These are phyloP conservation scores for Candida ascalaphidarum DNA, from an alignment of 805 yeast genomes.

Conservation along the genomic window DNA sequence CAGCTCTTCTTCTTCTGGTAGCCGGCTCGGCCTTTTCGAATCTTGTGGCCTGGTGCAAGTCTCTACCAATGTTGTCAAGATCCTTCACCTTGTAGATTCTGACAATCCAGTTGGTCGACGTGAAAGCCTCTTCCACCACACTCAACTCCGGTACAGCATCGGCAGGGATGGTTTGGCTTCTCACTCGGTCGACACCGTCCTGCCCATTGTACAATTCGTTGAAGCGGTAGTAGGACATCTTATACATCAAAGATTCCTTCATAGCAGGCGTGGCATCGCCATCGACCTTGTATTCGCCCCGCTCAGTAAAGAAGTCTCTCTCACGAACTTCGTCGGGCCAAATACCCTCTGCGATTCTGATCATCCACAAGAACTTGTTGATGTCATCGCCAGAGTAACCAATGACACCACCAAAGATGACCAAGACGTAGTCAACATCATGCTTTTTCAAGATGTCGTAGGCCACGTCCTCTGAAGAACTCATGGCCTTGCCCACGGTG, in stretches of 20 bases:
- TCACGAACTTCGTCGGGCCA: constrained; percentile 99
- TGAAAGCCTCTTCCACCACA: constrained; percentile 87
- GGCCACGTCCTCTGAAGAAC: constrained; percentile 78
- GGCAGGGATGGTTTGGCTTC: constrained; percentile 66
- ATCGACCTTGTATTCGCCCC: constrained; percentile 88
- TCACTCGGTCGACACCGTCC: constrained; percentile 75
- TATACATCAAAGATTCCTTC: constrained; percentile 88
- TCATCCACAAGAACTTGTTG: constrained; percentile 98
- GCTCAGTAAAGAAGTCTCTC: constrained; percentile 69
- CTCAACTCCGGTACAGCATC: constrained; percentile 46
- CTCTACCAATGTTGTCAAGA: constrained; percentile 80
- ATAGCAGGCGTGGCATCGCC: constrained; percentile 73
- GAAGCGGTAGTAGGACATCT: constrained; percentile 85
- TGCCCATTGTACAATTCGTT: constrained; percentile 57
- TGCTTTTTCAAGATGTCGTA: constrained; percentile 83
- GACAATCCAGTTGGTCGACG: constrained; percentile 94
- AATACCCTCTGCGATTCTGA: constrained; percentile 94
- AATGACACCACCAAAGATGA: constrained; percentile 87
- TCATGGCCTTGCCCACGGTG: constrained; percentile 97
- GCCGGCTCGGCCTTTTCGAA: constrained; percentile 34
- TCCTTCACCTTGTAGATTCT: constrained; percentile 90
- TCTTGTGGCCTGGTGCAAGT: constrained; percentile 46
- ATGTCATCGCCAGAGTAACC: constrained; percentile 96
- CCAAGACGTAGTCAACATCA: constrained; percentile 90
- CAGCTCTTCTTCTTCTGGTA: constrained; percentile 32